Base-by-base conservation (phyloP, 176 grass and related monocot genomes). In the Panicum miliaceum region DNA sequence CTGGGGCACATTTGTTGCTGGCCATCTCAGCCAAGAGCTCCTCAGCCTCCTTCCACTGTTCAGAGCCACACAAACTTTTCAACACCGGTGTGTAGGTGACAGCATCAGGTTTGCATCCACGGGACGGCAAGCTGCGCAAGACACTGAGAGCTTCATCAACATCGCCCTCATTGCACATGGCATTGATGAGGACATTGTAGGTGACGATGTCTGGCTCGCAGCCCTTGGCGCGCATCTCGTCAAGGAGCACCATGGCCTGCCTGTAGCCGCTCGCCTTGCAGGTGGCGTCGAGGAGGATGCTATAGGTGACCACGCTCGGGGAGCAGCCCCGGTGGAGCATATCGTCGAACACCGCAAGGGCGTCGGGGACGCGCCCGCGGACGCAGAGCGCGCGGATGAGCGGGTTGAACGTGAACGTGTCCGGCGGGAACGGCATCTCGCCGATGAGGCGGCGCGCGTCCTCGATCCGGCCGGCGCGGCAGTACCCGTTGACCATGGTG, bases 331-430 rank as follows among this genome's bases (percentile, higher is more conserved):
- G 64, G 62, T 81, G 75, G 9, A 89, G 54, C 87, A 92, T 92
- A 43, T 84, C 59, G 47, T 89, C 90, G 36, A 92, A 68, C 76
- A 89, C 43, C 38, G 67, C 80, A 8, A 89, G 87, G 53, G 87
- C 90, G 53, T 86, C 72, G 4, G 46, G 61, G 12, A 89, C 71
- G 53, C 80, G 76, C 7, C 80, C 87, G 20, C 86, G 79, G 46
- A 77, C 71, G 70, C 90, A 89, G 26, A 92, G 63, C 20, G 60
- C 72, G 51, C 85, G 75, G 76, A 92, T 80, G 75, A 89, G 69
- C 76, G 90, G 88, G 64, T 92, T 92, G 68, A 87, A 92, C 19
- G 90, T 89, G 80, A 84, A 82, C 68, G 88, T 78, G 56, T 92
- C 84, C 18, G 90, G 87, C 53, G 76, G 11, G 69, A 92, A 73